These are phyloP conservation scores for Orbilia oligospora DNA, from an alignment of 2,329 filamentous ascomycete species.

Conservation along the genomic window DNA sequence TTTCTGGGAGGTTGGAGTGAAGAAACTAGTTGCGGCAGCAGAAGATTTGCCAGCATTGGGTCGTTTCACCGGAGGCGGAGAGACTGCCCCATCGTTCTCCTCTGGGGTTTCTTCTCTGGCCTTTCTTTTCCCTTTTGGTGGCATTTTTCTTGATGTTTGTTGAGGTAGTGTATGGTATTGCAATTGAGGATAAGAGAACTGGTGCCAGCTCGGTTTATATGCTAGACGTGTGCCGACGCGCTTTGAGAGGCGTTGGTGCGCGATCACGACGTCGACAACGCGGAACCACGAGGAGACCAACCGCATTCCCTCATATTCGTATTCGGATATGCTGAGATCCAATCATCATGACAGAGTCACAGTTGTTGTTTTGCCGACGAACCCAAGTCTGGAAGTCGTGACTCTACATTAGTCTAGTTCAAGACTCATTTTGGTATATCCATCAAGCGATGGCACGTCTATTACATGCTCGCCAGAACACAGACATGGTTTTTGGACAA, in stretches of 20 bases:
- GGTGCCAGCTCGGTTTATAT: slow-evolving; percentile 27
- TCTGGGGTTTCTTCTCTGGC: slow-evolving; percentile 51
- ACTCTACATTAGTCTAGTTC: neutral
- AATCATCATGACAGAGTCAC: slow-evolving; percentile 13
- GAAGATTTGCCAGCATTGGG: slow-evolving; percentile 9
- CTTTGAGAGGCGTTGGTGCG: neutral
- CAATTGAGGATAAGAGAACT: neutral
- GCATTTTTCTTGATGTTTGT: slow-evolving; percentile 34
- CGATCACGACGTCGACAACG: slow-evolving; percentile 12
- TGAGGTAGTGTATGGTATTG: slow-evolving; percentile 9
- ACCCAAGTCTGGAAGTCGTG: slow-evolving; percentile 1
- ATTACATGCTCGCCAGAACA: neutral
- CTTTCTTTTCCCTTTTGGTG: slow-evolving; percentile 53
- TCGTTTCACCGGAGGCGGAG: slow-evolving; percentile 45
- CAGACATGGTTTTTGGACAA: neutral
- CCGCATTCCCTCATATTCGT: slow-evolving; percentile 20
- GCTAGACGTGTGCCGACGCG: neutral
- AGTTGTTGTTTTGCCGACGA: slow-evolving; percentile 4
- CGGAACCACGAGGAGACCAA: neutral
- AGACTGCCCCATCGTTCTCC: slow-evolving; percentile 31
- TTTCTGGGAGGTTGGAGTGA: slow-evolving; percentile 49
- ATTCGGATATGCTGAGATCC: neutral
- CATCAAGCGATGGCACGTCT: neutral
- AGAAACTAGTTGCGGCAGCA: slow-evolving; percentile 38
- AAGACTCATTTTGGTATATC: slow-evolving; percentile 16